Base-by-base conservation (phyloP, 371 early-diverging fungal species). In the Rhizopus sp. region DNA sequence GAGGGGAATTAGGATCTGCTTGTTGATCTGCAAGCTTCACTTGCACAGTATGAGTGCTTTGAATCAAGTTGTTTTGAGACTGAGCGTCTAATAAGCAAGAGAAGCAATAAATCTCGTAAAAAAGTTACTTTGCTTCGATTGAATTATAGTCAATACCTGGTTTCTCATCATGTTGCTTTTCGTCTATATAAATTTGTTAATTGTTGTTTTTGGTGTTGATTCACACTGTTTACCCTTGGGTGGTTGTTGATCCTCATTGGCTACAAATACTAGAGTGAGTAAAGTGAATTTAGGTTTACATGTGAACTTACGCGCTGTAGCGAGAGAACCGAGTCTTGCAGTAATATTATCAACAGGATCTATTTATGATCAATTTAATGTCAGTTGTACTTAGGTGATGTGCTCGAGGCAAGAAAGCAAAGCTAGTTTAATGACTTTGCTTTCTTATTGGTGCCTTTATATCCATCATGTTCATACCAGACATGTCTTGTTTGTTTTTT, bases 21-120 rank as follows among this genome's bases (percentile, higher is more conserved):
- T 89, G 87, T 48, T 88, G 78, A 69, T 91, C 90, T 4, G 92
- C 91, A 51, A 92, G 68, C 66, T 86, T 90, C 50, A 95, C 88
- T 59, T 88, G 87, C 12, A 95, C 92, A 46, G 82, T 85, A 57
- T 88, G 78, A 34, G 83, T 84, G 15, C 81, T 80, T 44, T 81
- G 66, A 39, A 84, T 77, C 44, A 88, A 64, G 38, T 74, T 70
- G 1, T 37, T 41, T 2, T 46, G 38, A n/a, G 56, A 50, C 12
- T 48, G 44, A 41, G 42, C 50, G 9, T 49, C 39, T 23, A 10
- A 23, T 2, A 39, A 10, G 2, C 39, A 10, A 8, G 13, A 10
- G 39, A 39, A 13, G 8, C 39, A 39, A 39, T 10, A 23, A 23
- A 23, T 23, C 17, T 16, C 8, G 12, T 23, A 23, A 46, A 12